phyloP scores from a whole-genome alignment of 2,329 filamentous ascomycete species.

The Fusarium algeriense region DNA sequence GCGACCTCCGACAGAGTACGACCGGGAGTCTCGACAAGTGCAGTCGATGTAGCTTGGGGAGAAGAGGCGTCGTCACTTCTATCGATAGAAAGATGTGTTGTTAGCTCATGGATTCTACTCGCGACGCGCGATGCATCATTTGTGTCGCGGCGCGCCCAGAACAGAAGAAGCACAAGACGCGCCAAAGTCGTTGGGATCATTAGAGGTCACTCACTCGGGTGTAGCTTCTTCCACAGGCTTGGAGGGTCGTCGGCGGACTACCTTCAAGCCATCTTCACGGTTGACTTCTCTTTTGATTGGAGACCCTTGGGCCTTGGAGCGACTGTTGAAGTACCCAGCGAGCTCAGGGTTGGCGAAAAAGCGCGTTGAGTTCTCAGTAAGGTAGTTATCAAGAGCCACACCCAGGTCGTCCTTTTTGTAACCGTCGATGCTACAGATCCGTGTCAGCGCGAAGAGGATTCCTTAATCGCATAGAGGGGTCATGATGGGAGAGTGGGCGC shows the following conservation, averaged over 20 bases:
- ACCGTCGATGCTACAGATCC: constrained; percentile 69
- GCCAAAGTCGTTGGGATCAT: constrained; percentile 8
- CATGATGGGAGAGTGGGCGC: constrained; percentile 21
- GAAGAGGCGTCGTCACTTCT: constrained; percentile 49
- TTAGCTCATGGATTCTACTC: constrained; percentile 28
- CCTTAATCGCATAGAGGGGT: constrained; percentile 19
- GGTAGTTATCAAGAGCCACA: constrained; percentile 76
- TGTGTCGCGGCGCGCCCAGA: constrained; percentile 13
- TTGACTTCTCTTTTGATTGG: constrained; percentile 69
- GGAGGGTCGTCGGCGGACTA: constrained; percentile 59
- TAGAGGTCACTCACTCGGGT: constrained; percentile 58
- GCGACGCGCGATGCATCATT: constrained; percentile 8
- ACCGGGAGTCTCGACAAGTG: constrained; percentile 63
- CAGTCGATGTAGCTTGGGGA: constrained; percentile 55
- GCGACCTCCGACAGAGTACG: constrained; percentile 66
- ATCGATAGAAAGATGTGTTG: constrained; percentile 5
- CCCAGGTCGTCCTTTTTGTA: constrained; percentile 86
- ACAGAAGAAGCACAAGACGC: constrained; percentile 25
- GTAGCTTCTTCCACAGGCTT: constrained; percentile 61
- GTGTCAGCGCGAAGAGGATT: constrained; percentile 35
- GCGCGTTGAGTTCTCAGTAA: constrained; percentile 75
- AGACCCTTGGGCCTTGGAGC: constrained; percentile 69
- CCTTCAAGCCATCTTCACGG: constrained; percentile 57
- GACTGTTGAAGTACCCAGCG: constrained; percentile 80
- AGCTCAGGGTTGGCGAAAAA: constrained; percentile 74